phyloP scores from a whole-genome alignment of 192 early-diverging fungal species.

The Backusella mclennaniae region DNA sequence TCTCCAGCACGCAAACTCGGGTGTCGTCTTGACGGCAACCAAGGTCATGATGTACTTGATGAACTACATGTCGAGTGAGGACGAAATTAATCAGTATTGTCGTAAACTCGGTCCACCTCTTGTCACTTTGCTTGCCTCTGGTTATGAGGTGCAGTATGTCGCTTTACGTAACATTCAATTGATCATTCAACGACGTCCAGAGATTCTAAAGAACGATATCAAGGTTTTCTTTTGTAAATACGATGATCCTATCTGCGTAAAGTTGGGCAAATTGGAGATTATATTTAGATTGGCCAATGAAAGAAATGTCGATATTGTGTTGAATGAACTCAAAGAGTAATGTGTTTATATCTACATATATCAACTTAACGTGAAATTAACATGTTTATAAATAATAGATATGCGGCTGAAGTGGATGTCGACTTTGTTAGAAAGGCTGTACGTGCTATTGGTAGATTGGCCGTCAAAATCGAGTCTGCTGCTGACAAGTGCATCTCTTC shows the following conservation, averaged over 20 bases:
- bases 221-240: constrained; percentile 99
- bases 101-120: constrained; percentile 91
- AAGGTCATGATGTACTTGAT: constrained; percentile 93
- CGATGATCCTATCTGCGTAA: constrained; percentile 98
- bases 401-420: constrained; percentile 95
- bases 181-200: constrained; percentile 88
- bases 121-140: constrained; percentile 86
- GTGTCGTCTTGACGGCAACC: constrained; percentile 81
- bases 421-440: constrained; percentile 98
- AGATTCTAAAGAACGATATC: constrained; percentile 88
- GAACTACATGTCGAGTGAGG: constrained; percentile 87
- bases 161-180: constrained; percentile 95
- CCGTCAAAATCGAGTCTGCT: constrained; percentile 89
- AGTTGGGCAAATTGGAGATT: constrained; percentile 95
- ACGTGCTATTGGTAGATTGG: constrained; percentile 93
- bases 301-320: constrained; percentile 82
- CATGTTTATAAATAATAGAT: constrained; percentile 38
- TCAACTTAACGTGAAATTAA: too few relatives aligned
- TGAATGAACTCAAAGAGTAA: constrained; percentile 89
- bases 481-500: constrained; percentile 87
- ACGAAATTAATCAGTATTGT: constrained; percentile 68
- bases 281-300: constrained; percentile 85
- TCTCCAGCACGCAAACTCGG: constrained; percentile 94
- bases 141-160: constrained; percentile 96
- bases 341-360: neutral